Percentiles rank a stretch among this genome's conserved stretches.
phyloP scores from a whole-genome alignment of 192 early-diverging fungal species.

The Chytriomyces hyalinus region DNA sequence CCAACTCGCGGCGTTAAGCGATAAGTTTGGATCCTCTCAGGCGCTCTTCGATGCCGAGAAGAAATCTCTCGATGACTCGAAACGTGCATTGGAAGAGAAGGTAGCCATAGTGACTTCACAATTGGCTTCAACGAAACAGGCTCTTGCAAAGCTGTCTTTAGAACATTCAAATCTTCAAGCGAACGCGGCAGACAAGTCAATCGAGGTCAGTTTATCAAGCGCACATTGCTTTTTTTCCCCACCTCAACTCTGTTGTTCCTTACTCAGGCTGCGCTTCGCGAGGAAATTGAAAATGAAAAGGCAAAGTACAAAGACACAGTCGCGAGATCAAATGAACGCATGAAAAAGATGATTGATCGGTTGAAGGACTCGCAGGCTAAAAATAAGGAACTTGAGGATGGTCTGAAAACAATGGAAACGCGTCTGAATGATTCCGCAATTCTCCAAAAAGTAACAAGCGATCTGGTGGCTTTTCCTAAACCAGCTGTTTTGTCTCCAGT shows the following conservation, averaged over 20 bases:
- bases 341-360: conserved; percentile 24
- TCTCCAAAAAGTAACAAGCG: too few species aligned
- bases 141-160: background rate
- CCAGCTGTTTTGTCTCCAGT: too few species aligned
- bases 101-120: background rate
- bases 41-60: conserved; percentile 27
- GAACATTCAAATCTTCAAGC: conserved; percentile 5
- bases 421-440: too few species aligned
- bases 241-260: too few species aligned
- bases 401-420: too few species aligned
- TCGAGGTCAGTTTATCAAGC: too few species aligned
- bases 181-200: background rate
- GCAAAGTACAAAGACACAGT: conserved; percentile 20
- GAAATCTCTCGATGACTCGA: background rate
- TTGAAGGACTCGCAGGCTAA: conserved; percentile 23
- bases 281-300: too few species aligned
- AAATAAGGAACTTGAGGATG: conserved; percentile 39
- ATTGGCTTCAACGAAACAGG: background rate
- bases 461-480: too few species aligned
- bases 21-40: conserved; percentile 31
- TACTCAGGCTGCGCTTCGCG: too few species aligned
- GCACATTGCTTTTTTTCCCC: too few species aligned
- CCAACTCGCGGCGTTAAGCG: conserved; percentile 42
- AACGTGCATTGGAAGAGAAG: conserved; percentile 10
- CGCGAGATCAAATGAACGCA: conserved; percentile 33